These are phyloP conservation scores for Blastocladiella britannica DNA, from an alignment of 192 early-diverging fungal genomes.

Conservation along the genomic window DNA sequence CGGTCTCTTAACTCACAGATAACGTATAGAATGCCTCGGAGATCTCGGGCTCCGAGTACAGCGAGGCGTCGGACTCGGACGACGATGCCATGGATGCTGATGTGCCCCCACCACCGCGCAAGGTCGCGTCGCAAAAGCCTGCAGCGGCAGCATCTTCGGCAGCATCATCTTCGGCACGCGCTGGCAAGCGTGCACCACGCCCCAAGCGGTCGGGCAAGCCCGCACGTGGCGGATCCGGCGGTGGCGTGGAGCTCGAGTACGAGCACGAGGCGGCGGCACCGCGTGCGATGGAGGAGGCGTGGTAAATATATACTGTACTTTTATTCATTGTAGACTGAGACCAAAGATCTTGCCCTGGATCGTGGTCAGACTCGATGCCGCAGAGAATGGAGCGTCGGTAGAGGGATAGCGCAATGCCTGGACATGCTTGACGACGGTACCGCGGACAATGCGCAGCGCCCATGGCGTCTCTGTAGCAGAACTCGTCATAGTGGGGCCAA, in stretches of 20 bases:
- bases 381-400: no score
- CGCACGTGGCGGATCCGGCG: constrained; percentile 12
- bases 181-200: constrained; percentile 1
- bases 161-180: constrained; percentile 15
- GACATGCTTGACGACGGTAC: no score
- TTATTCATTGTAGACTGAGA: no score
- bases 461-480: no score
- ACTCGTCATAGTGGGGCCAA: no score
- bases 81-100: constrained; percentile 17
- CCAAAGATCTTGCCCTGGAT: no score
- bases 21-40: constrained; percentile 11
- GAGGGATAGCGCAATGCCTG: no score
- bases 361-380: no score
- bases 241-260: constrained; percentile 33
- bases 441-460: no score
- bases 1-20: background rate
- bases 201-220: constrained; percentile 1
- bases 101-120: constrained; percentile 3
- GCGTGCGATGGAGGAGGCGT: background rate
- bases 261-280: constrained; percentile 10
- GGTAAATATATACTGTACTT: no score
- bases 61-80: constrained; percentile 12
- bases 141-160: constrained; percentile 9
- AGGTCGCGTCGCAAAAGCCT: constrained; percentile 14
- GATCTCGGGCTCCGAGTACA: constrained; percentile 14